Evolutionary conservation across 257 asterid genomes (phyloP), one percentile per base, ranked within the genome.

Genomic region (Solanum paucissectum): DNA sequence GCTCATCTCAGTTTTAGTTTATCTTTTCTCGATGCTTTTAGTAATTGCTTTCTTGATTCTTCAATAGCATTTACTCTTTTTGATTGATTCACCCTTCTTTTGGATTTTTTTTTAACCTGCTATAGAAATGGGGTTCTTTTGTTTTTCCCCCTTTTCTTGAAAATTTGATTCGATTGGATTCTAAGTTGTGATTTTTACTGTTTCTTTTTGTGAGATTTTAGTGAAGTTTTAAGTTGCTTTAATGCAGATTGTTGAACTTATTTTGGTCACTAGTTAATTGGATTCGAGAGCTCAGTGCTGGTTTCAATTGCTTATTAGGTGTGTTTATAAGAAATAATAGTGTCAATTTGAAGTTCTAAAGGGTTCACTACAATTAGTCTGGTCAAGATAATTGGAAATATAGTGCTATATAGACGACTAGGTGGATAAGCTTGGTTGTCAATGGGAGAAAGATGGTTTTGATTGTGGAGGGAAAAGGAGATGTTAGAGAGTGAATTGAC

Each of bases 401-500:
- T 81, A 25, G 37, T 7, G 25, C 64, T 25, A 44, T 4, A 25
- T 79, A 25, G 84, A 79, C 84, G 36, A 44, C 84, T 79, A 8
- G 14, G 84, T 16, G 32, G 76, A 77, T 55, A 52, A 55, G 71
- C 25, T 55, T 64, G 69, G 55, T 52, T 83, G 66, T n/a, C 42
- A 21, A 27, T 68, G 69, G 42, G 75, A 83, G 88, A 29, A 83
- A 36, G 66, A 86, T 90, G 92, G 89, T 88, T 82, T 55, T 86
- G 88, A 83, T 60, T 79, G 76, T 89, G 20, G 27, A 25, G 42
- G 64, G 46, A 83, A 87, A 91, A 91, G 91, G 94, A 90, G 90
- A 96, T 95, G 98, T 87, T 94, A 79, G 94, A 92, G 87, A 87
- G 88, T 90, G 88, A 88, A 88, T 88, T 86, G 38, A 71, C 58